Percentiles rank a stretch among this genome's conserved stretches.
These are phyloP conservation scores for Metschnikowia continentalis DNA, from an alignment of 805 yeast genomes.

Conservation along the genomic window DNA sequence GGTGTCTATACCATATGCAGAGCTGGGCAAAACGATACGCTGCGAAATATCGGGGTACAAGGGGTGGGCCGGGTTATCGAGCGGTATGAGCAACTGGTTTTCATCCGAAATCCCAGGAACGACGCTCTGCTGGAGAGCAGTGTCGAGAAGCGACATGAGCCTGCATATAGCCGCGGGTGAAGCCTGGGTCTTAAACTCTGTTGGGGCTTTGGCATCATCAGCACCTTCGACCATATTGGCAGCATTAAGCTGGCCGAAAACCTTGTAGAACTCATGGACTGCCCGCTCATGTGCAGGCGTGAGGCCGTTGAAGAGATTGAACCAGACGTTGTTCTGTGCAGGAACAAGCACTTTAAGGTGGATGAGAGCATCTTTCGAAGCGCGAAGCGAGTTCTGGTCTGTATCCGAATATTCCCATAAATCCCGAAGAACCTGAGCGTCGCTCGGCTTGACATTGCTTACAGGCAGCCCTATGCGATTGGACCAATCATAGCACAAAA, in stretches of 20 bases:
- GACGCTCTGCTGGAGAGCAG: conserved; percentile 12
- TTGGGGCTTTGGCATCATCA: neutral
- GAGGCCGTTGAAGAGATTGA: conserved; percentile 14
- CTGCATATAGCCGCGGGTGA: conserved; percentile 13
- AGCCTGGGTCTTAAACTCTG: neutral
- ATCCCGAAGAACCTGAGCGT: conserved; percentile 7
- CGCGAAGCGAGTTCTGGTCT: neutral
- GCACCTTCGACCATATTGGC: neutral
- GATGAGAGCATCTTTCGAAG: conserved; percentile 5
- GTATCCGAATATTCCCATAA: conserved; percentile 5
- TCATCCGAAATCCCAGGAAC: conserved; percentile 13
- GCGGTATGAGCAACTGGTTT: conserved; percentile 8
- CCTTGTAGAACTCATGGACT: conserved; percentile 11
- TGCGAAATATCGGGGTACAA: conserved; percentile 5
- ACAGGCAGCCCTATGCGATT: conserved; percentile 16
- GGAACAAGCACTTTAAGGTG: conserved; percentile 15
- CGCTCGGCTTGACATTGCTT: conserved; percentile 5
- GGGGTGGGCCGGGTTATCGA: conserved; percentile 18
- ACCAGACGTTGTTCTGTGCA: conserved; percentile 10
- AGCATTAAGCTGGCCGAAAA: conserved; percentile 8
- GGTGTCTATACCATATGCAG: conserved; percentile 16
- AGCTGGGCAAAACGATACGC: conserved; percentile 11
- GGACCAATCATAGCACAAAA: conserved; percentile 19
- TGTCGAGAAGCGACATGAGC: conserved; percentile 15
- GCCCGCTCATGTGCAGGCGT: conserved; percentile 11